Percentiles rank a stretch among this genome's conserved stretches.
Conservation (phyloP, 2,329 filamentous ascomycete genomes). For the Fusarium pininemorale region DNA sequence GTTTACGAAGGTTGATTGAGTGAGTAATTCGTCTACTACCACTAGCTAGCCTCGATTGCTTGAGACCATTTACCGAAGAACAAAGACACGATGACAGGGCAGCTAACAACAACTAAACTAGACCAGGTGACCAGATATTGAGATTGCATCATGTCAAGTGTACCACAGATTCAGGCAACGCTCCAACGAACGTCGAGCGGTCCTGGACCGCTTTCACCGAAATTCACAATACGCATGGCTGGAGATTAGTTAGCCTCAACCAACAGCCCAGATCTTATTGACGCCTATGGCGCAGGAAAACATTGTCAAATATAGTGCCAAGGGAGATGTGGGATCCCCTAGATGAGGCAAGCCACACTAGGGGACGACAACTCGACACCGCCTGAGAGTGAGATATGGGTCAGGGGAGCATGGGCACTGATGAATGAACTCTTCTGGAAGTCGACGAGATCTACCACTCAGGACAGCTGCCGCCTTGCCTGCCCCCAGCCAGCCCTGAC, state of each 20-base stretch:
- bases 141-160: constrained; percentile 31
- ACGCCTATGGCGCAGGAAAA: constrained; percentile 28
- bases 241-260: constrained; percentile 39
- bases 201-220: constrained; percentile 40
- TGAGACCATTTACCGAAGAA: constrained; percentile 11
- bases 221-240: constrained; percentile 35
- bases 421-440: constrained; percentile 37
- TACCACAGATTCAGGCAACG: constrained; percentile 27
- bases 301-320: constrained; percentile 24
- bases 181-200: constrained; percentile 15
- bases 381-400: constrained; percentile 23
- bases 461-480: constrained; percentile 26
- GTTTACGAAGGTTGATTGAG: constrained; percentile 16
- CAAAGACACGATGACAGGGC: constrained; percentile 12
- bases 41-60: constrained; percentile 11
- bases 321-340: constrained; percentile 29
- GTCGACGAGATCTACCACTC: constrained; percentile 39
- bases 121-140: constrained; percentile 31
- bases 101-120: constrained; percentile 1
- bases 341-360: constrained; percentile 43
- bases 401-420: constrained; percentile 25
- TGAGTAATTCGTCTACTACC: constrained; percentile 16
- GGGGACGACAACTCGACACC: constrained; percentile 32
- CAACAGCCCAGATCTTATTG: constrained; percentile 16
- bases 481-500: constrained; percentile 22